Evolutionary conservation across 2,329 filamentous ascomycete species (phyloP).

Genomic region (Talaromyces sp.): DNA sequence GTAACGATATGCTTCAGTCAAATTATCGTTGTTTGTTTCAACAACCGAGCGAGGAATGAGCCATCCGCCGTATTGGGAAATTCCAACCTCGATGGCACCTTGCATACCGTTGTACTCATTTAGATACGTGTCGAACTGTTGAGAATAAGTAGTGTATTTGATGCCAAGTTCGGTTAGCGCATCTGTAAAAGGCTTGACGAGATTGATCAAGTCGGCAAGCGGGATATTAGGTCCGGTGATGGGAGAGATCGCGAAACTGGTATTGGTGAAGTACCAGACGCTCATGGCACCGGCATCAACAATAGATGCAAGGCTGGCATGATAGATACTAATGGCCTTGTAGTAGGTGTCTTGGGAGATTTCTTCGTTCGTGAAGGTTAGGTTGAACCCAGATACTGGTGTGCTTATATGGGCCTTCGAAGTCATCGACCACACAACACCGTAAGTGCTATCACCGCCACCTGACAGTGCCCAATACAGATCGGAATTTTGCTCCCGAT

Average conservation of each 20-base stretch:
- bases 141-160: conserved; percentile 28
- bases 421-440: conserved; percentile 35
- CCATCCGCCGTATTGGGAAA: conserved; percentile 30
- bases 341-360: conserved; percentile 31
- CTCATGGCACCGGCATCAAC: conserved; percentile 46
- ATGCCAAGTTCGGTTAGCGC: conserved; percentile 38
- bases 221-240: conserved; percentile 41
- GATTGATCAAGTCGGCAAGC: conserved; percentile 29
- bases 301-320: conserved; percentile 47
- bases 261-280: conserved; percentile 7
- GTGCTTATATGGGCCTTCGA: background rate
- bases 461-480: conserved; percentile 51
- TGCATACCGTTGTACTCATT: conserved; percentile 23
- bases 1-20: conserved; percentile 33
- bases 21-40: conserved; percentile 26
- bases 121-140: conserved; percentile 32
- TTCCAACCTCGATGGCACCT: conserved; percentile 13
- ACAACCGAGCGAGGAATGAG: conserved; percentile 36
- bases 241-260: background rate
- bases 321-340: conserved; percentile 47
- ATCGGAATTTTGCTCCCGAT: conserved; percentile 27
- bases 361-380: conserved; percentile 2
- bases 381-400: background rate
- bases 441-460: conserved; percentile 52
- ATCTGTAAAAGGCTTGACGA: conserved; percentile 43